phyloP scores from a whole-genome alignment of 805 yeast species.

The Wickerhamomyces ciferrii region DNA sequence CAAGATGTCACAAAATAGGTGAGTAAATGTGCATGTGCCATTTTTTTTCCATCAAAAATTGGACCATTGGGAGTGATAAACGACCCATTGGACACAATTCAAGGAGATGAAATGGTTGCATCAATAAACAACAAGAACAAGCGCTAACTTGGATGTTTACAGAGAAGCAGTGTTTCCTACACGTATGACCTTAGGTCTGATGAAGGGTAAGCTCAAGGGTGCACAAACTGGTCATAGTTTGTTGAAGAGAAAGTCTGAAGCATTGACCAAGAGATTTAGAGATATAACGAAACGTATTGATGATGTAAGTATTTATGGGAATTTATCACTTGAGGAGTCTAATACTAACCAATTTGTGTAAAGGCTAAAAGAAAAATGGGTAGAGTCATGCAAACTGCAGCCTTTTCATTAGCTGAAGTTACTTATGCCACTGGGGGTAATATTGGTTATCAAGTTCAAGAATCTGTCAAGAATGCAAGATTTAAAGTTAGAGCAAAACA shows the following conservation, averaged over 20 bases:
- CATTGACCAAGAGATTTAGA: constrained; percentile 91
- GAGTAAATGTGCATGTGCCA: neutral
- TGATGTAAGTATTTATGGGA: constrained; percentile 37
- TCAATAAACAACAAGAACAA: neutral
- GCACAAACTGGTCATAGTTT: constrained; percentile 95
- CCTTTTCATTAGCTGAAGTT: constrained; percentile 95
- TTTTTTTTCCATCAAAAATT: neutral
- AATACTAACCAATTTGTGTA: constrained; percentile 2
- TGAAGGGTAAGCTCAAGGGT: constrained; percentile 95
- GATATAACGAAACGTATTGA: constrained; percentile 93
- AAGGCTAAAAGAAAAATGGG: constrained; percentile 94
- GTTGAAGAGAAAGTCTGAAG: constrained; percentile 93
- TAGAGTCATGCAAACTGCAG: constrained; percentile 96
- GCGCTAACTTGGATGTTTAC: neutral
- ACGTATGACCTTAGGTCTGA: constrained; percentile 91
- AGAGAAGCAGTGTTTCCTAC: constrained; percentile 98
- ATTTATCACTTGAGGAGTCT: too few relatives aligned
- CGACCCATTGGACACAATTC: neutral
- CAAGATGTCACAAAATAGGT: neutral
- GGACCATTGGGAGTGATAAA: neutral
- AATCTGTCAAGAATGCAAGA: constrained; percentile 85
- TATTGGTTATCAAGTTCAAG: constrained; percentile 93
- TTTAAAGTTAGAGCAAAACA: constrained; percentile 88
- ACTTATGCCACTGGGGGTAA: constrained; percentile 97
- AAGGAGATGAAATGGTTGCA: neutral